Evolutionary conservation across 208 protist species (phyloP).

Genomic region (Acanthamoeba lenticulata): DNA sequence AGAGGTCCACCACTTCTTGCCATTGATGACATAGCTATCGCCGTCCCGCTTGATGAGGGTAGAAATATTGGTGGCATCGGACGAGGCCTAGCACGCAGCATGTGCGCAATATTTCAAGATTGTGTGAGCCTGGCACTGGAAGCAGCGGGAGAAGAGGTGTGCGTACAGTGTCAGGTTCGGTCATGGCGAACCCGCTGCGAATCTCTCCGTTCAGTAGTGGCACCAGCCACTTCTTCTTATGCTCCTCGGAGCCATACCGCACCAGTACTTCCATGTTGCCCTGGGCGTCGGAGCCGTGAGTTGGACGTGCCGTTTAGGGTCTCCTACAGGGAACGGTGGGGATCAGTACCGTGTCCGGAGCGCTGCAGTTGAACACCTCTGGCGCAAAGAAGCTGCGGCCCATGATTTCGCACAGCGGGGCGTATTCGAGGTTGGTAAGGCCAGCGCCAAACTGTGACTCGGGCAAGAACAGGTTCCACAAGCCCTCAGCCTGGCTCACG

Average conservation of each 20-base stretch:
- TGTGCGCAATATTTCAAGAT: neutral
- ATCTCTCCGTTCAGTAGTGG: conserved; percentile 88
- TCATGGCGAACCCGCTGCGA: conserved; percentile 89
- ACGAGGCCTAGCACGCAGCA: conserved; percentile 70
- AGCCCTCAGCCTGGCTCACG: conserved; percentile 68
- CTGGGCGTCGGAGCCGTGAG: no score
- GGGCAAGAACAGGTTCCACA: conserved; percentile 91
- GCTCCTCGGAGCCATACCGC: conserved; percentile 81
- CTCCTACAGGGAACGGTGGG: no score
- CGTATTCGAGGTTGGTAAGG: conserved; percentile 86
- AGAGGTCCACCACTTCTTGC: conserved; percentile 88
- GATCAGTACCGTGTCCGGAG: conserved; percentile 59
- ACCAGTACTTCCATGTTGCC: conserved; percentile 91
- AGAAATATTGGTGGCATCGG: conserved; percentile 84
- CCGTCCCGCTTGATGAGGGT: conserved; percentile 73
- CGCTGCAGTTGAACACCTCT: conserved; percentile 87
- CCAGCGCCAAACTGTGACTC: conserved; percentile 70
- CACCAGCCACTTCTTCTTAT: conserved; percentile 85
- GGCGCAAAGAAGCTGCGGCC: conserved; percentile 74
- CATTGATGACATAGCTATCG: conserved; percentile 87
- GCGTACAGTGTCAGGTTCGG: conserved; percentile 84
- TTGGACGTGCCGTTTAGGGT: no score
- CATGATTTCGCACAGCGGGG: conserved; percentile 83
- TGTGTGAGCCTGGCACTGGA: no score
- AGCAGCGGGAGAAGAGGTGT: neutral